Evolutionary conservation across 495 filamentous ascomycete species (phyloP).

Genomic region (Massariosphaeria phaeospora): DNA sequence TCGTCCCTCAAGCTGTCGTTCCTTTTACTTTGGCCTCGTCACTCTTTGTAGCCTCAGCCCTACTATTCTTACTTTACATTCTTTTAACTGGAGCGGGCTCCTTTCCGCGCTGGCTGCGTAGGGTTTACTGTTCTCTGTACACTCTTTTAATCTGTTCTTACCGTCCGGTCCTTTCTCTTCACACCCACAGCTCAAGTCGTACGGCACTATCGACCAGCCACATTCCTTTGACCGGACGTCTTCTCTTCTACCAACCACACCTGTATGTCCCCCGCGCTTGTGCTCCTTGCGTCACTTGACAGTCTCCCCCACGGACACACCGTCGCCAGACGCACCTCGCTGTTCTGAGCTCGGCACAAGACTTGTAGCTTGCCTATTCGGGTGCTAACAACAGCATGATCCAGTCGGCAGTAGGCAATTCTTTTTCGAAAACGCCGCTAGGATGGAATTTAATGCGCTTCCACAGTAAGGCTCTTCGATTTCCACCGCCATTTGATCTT

Average conservation of each 20-base stretch:
- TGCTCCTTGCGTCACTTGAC: conserved; percentile 19
- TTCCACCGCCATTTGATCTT: neutral
- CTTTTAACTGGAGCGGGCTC: conserved; percentile 32
- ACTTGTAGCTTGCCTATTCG: conserved; percentile 16
- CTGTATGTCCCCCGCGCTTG: conserved; percentile 20
- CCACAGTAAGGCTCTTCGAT: conserved; percentile 37
- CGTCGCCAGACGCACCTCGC: conserved; percentile 16
- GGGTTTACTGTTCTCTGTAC: conserved; percentile 28
- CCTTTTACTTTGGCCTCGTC: conserved; percentile 36
- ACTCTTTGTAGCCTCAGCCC: conserved; percentile 32
- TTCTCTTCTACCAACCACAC: conserved; percentile 13
- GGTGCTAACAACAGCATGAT: conserved; percentile 24
- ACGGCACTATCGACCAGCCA: conserved; percentile 31
- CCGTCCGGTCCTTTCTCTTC: conserved; percentile 26
- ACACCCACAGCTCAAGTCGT: conserved; percentile 19
- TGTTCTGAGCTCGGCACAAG: conserved; percentile 6
- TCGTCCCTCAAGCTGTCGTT: conserved; percentile 26
- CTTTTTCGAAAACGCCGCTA: conserved; percentile 13
- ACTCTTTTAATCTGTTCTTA: conserved; percentile 29
- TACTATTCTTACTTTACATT: conserved; percentile 27
- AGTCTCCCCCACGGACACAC: conserved; percentile 2
- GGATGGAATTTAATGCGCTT: conserved; percentile 40
- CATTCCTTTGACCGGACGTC: conserved; percentile 29
- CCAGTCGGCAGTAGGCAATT: conserved; percentile 16
- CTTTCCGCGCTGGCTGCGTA: conserved; percentile 35